These are phyloP conservation scores for Simplicillium sp. DNA, from an alignment of 2,329 filamentous ascomycete genomes.

Conservation along the genomic window DNA sequence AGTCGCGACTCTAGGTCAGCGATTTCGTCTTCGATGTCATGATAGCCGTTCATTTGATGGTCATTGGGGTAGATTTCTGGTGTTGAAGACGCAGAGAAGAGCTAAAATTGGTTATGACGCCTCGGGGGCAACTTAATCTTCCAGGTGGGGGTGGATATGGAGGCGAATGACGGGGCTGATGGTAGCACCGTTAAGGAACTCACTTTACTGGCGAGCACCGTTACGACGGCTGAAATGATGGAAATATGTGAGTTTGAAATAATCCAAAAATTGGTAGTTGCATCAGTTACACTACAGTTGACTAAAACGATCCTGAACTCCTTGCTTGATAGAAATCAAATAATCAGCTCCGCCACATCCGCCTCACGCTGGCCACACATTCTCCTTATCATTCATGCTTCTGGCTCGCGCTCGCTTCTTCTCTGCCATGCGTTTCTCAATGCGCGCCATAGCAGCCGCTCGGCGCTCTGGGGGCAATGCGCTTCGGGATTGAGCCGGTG, in stretches of 20 bases:
- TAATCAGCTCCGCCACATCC: too few species aligned
- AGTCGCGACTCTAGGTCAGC: slow-evolving; percentile 46
- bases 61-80: slow-evolving; percentile 10
- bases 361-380: slow-evolving; percentile 24
- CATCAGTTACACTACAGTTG: too few species aligned
- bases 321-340: slow-evolving; percentile 9
- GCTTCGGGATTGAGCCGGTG: slow-evolving; percentile 28
- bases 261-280: too few species aligned
- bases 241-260: too few species aligned
- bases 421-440: slow-evolving; percentile 44
- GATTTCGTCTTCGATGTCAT: slow-evolving; percentile 44
- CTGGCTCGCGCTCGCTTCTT: slow-evolving; percentile 28
- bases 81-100: not conserved
- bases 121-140: not conserved
- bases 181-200: not conserved
- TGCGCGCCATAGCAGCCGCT: slow-evolving; percentile 43
- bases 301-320: slow-evolving; percentile 9
- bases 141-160: too few species aligned
- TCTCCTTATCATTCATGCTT: slow-evolving; percentile 38
- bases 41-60: slow-evolving; percentile 11
- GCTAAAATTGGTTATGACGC: not conserved
- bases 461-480: slow-evolving; percentile 39
- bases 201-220: too few species aligned
- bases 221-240: too few species aligned
- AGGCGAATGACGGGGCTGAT: too few species aligned